A percentile compares a stretch with the other conserved stretches of the same genome.
Conservation (phyloP, 345 rosid genomes). For the Pistacia vera region DNA sequence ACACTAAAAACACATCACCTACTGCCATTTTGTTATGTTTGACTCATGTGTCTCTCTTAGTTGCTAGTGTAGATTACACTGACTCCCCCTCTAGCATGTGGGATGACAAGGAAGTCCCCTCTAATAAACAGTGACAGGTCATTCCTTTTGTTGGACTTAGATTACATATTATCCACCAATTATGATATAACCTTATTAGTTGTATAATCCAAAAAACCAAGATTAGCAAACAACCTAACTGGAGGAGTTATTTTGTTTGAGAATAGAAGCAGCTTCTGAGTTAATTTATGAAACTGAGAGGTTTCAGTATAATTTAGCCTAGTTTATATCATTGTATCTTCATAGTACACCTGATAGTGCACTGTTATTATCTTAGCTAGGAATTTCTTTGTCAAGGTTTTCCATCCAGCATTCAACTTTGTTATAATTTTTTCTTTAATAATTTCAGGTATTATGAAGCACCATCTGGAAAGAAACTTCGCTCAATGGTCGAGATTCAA, state of each 20-base stretch:
- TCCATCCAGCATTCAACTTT: background rate
- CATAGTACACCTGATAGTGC: background rate
- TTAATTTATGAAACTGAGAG: background rate
- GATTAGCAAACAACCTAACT: background rate
- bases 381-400: slow-evolving; percentile 1
- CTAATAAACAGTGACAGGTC: background rate
- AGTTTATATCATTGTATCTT: background rate
- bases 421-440: background rate
- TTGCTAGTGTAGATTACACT: background rate
- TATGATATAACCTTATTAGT: background rate
- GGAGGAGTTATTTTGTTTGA: background rate
- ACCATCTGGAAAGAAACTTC: slow-evolving; percentile 89
- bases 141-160: background rate
- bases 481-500: slow-evolving; percentile 79
- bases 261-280: background rate
- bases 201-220: background rate
- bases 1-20: background rate
- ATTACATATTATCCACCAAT: background rate
- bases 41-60: background rate
- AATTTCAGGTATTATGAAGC: slow-evolving; percentile 76
- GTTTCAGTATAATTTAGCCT: background rate
- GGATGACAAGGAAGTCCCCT: background rate
- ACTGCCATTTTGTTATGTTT: background rate
- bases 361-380: background rate
- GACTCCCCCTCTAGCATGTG: background rate